phyloP scores from a whole-genome alignment of 139 green algal species.

The Bryopsis sp. region DNA sequence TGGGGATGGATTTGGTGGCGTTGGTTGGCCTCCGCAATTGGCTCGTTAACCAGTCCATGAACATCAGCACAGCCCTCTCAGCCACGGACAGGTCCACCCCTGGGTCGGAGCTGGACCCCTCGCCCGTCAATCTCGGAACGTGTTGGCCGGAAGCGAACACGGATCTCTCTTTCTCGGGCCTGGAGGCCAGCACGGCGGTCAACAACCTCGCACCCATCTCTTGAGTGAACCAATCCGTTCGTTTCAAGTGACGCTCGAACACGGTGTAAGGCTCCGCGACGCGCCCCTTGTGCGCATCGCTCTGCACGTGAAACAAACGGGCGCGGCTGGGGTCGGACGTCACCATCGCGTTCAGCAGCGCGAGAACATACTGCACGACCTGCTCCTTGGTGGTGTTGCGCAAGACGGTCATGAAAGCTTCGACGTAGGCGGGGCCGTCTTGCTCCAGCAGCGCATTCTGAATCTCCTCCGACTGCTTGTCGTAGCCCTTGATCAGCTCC shows the following conservation, averaged over 20 bases:
- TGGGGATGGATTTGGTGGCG: constrained; percentile 38
- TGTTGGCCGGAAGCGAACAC: neutral
- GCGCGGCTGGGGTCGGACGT: constrained; percentile 38
- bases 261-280: constrained; percentile 56
- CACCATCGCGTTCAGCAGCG: constrained; percentile 73
- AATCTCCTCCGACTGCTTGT: constrained; percentile 59
- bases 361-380: constrained; percentile 84
- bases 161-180: constrained; percentile 37
- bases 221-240: constrained; percentile 84
- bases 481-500: constrained; percentile 51
- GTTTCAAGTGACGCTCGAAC: constrained; percentile 57
- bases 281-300: constrained; percentile 27
- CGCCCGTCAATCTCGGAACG: neutral
- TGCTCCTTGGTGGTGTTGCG: constrained; percentile 83
- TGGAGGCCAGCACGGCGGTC: constrained; percentile 43
- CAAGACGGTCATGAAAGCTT: constrained; percentile 76
- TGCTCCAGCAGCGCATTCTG: constrained; percentile 60
- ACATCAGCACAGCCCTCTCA: constrained; percentile 39
- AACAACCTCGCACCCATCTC: constrained; percentile 71
- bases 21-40: constrained; percentile 75
- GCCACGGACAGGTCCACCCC: neutral
- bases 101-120: neutral
- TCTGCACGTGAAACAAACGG: constrained; percentile 48
- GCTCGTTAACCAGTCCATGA: constrained; percentile 76
- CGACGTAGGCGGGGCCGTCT: constrained; percentile 57